Evolutionary conservation across 2,329 filamentous ascomycete genomes (phyloP).

Genomic region (Sarocladium brachiariae): DNA sequence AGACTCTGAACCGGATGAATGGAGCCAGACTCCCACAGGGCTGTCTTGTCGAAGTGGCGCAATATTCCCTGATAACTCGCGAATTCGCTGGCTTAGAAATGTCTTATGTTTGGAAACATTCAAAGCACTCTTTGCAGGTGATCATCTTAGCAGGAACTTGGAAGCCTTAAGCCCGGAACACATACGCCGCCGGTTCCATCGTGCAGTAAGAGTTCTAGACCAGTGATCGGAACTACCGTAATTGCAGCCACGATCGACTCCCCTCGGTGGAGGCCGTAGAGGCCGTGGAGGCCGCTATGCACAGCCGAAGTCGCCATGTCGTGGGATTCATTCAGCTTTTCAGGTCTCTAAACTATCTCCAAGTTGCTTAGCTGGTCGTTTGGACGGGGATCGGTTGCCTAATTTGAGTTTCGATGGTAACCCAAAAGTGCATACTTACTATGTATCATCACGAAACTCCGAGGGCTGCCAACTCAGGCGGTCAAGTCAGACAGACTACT

Average conservation of each 20-base stretch:
- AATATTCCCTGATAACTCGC: too few relatives aligned
- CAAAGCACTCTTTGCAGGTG: too few relatives aligned
- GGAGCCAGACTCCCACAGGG: too few relatives aligned
- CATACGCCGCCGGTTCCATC: too few relatives aligned
- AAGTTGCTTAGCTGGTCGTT: background rate
- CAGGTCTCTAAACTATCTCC: background rate
- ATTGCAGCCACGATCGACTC: background rate
- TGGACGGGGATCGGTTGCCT: background rate
- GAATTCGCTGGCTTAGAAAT: too few relatives aligned
- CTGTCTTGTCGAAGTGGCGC: too few relatives aligned
- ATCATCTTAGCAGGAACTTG: too few relatives aligned
- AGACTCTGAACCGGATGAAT: too few relatives aligned
- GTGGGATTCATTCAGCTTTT: background rate
- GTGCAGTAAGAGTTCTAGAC: background rate
- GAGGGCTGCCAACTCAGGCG: background rate
- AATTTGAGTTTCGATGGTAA: slow-evolving; percentile 6
- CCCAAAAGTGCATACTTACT: background rate
- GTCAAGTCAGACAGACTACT: background rate
- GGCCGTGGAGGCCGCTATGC: slow-evolving; percentile 5
- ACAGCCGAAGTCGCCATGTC: background rate
- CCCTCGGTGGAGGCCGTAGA: slow-evolving; percentile 8
- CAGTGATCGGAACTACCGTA: background rate
- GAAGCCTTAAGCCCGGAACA: too few relatives aligned
- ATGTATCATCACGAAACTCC: background rate
- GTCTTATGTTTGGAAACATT: too few relatives aligned